These are phyloP conservation scores for Beauveria caledonica DNA, from an alignment of 2,329 filamentous ascomycete genomes.

Conservation along the genomic window DNA sequence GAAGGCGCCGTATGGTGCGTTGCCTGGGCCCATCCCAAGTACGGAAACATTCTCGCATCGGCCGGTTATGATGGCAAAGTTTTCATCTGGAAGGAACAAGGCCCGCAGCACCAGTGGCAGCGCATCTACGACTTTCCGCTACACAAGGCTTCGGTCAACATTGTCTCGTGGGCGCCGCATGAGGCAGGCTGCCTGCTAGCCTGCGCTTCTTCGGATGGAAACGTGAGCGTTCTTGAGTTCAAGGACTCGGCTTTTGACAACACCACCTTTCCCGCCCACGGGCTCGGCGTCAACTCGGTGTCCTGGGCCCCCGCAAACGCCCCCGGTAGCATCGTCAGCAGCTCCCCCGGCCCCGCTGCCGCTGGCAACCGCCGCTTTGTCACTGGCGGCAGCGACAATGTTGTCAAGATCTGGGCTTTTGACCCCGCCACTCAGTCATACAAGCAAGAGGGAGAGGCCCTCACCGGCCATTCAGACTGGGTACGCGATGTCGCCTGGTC, in stretches of 20 bases:
- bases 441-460: constrained; percentile 52
- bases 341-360: constrained; percentile 50
- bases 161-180: constrained; percentile 95
- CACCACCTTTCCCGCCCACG: constrained; percentile 83
- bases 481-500: constrained; percentile 97
- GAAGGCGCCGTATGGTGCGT: constrained; percentile 98
- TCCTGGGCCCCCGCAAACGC: constrained; percentile 85
- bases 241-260: constrained; percentile 92
- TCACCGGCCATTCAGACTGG: constrained; percentile 88
- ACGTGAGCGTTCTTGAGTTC: constrained; percentile 91
- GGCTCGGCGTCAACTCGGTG: constrained; percentile 89
- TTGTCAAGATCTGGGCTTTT: constrained; percentile 88
- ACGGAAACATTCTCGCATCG: constrained; percentile 93
- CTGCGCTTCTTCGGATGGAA: constrained; percentile 88
- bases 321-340: constrained; percentile 77
- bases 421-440: constrained; percentile 55
- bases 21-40: constrained; percentile 96
- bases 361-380: constrained; percentile 74
- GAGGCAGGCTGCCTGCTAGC: constrained; percentile 92
- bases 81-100: constrained; percentile 92
- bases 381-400: constrained; percentile 88
- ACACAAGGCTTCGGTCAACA: constrained; percentile 94
- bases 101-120: constrained; percentile 55
- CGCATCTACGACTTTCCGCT: constrained; percentile 87
- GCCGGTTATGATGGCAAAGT: constrained; percentile 97